These are phyloP conservation scores for Scytalidium sp. DNA, from an alignment of 2,329 filamentous ascomycete genomes.

Conservation along the genomic window DNA sequence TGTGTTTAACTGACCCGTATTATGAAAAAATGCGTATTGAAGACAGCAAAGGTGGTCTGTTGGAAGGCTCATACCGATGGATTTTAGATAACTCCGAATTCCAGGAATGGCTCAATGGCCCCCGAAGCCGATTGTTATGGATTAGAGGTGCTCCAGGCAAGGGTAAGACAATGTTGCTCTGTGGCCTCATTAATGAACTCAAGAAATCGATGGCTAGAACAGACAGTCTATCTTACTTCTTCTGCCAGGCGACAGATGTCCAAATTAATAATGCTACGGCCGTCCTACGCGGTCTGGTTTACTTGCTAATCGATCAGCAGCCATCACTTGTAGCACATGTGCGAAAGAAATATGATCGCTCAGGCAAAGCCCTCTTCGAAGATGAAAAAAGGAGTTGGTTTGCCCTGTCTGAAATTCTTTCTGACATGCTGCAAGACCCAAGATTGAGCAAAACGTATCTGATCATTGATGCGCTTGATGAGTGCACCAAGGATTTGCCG, in stretches of 20 bases:
- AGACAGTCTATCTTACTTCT: constrained; percentile 29
- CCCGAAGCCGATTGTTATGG: constrained; percentile 26
- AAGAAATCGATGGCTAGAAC: not conserved
- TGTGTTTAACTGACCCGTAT: constrained; percentile 10
- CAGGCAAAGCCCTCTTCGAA: constrained; percentile 35
- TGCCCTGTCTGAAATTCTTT: constrained; percentile 35
- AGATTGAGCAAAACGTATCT: constrained; percentile 27
- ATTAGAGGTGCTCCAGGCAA: constrained; percentile 33
- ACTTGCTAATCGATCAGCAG: constrained; percentile 31
- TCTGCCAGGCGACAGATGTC: constrained; percentile 38
- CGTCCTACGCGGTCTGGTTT: constrained; percentile 40
- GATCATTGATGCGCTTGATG: constrained; percentile 46
- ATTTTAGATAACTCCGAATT: constrained; percentile 28
- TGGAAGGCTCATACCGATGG: constrained; percentile 30
- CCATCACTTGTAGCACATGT: constrained; percentile 32
- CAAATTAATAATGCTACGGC: constrained; percentile 34
- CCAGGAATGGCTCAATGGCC: constrained; percentile 19
- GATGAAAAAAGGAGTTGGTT: constrained; percentile 32
- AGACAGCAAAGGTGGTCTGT: constrained; percentile 16
- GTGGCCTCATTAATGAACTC: constrained; percentile 25
- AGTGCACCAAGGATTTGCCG: constrained; percentile 29
- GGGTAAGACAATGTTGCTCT: constrained; percentile 34
- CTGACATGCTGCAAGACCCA: constrained; percentile 34
- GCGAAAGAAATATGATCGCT: constrained; percentile 28
- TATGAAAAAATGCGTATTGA: constrained; percentile 13